A percentile compares a stretch with the other conserved stretches of the same genome.
phyloP scores from a whole-genome alignment of 345 rosid species.

The Salix brachista region DNA sequence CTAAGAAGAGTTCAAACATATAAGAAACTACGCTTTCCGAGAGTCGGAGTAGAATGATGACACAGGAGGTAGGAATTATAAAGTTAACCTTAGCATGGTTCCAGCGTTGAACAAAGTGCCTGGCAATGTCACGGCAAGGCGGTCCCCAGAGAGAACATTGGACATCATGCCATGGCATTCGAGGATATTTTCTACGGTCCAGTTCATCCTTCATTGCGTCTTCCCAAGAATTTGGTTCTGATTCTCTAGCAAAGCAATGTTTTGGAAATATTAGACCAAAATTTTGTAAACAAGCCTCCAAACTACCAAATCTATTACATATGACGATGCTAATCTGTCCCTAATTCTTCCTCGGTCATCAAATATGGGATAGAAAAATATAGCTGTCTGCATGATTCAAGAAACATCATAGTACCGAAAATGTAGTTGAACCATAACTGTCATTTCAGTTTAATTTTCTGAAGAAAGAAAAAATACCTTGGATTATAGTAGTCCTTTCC shows the following conservation, averaged over 20 bases:
- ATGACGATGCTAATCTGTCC: neutral
- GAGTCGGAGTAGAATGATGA: neutral
- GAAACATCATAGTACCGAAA: neutral
- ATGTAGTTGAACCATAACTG: neutral
- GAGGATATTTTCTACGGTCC: slow-evolving; percentile 65
- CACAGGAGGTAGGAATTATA: neutral
- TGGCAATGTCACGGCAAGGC: slow-evolving; percentile 80
- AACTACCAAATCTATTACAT: neutral
- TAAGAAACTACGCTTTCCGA: slow-evolving; percentile 7
- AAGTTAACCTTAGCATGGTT: slow-evolving; percentile 84
- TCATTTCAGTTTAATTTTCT: neutral
- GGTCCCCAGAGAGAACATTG: slow-evolving; percentile 99
- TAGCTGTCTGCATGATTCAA: neutral
- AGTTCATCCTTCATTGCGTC: slow-evolving; percentile 80
- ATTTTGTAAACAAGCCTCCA: neutral
- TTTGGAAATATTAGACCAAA: neutral
- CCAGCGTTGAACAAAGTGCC: slow-evolving; percentile 97
- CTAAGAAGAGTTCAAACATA: slow-evolving; percentile 27
- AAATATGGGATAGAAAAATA: neutral
- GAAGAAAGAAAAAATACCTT: slow-evolving; percentile 39
- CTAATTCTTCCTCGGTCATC: neutral
- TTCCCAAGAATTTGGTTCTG: slow-evolving; percentile 98
- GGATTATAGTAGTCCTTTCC: slow-evolving; percentile 97
- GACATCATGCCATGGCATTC: slow-evolving; percentile 99
- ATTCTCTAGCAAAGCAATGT: slow-evolving; percentile 54